Base-by-base conservation (phyloP, 140 eudicot genomes). In the Erigeron philadelphicus region DNA sequence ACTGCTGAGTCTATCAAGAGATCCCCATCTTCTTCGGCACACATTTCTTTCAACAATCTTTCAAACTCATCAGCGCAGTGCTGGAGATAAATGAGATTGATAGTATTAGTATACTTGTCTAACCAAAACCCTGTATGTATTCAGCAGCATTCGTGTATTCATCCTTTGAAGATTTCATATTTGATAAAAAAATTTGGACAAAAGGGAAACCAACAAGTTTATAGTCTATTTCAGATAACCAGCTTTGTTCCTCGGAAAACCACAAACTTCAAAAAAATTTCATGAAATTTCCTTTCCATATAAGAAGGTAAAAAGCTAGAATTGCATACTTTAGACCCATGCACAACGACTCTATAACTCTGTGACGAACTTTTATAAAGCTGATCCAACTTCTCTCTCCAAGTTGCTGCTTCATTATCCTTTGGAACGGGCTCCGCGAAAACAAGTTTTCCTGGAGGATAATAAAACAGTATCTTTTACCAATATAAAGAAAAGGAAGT, bases 11-110 rank as follows among this genome's bases (percentile, higher is more conserved):
- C 98, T 84, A 92, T 92, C 52, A 92, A 75, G 64, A 92, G 96
- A 80, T 92, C 95, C 46, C 98, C 98, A 78, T 92, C 98, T 70
- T 92, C 98, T 67, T 88, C 98, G 18, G 95, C 95, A 78, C 96
- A 92, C 81, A 92, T 84, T 84, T 92, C 98, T 74, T 86, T 82
- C 75, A 92, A 75, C 81, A 92, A 74, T 76, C 86, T 84, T 81
- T 92, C 98, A 74, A 92, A 92, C 78, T 92, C 92, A 55, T 88
- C 95, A 55, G 98, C 96, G 69, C 98, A 86, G 90, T 92, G 98
- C 98, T 92, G 96, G 77, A 88, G 76, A 63, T 21, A 65, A 47
- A 76, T 57, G 55, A 55, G 38, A 2, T 31, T 38, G 63, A 65
- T 23, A 10, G 74, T 9, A 67, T 75, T 75, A 75, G 68, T 61